Evolutionary conservation across 2,329 filamentous ascomycete genomes (phyloP).

Genomic region (Beauveria scarabaeidicola): DNA sequence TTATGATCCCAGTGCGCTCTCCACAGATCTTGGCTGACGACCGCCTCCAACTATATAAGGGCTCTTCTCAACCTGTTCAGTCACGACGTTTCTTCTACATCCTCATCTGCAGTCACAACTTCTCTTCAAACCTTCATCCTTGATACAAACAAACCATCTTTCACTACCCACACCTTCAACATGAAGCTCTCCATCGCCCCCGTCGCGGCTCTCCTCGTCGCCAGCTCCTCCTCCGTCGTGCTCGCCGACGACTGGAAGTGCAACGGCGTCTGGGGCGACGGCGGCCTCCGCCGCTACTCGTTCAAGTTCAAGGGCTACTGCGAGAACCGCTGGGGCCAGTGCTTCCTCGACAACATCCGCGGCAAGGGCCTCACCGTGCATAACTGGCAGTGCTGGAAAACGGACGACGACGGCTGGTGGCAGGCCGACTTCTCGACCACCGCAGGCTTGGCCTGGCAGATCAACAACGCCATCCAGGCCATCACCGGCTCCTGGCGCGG

Average conservation of each 20-base stretch:
- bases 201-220: neutral
- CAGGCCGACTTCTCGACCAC: neutral
- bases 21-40: too few species aligned
- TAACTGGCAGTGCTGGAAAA: neutral
- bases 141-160: too few species aligned
- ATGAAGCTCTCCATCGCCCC: neutral
- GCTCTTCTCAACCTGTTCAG: too few species aligned
- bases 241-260: neutral
- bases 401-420: neutral
- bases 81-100: too few species aligned
- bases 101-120: too few species aligned
- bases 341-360: neutral
- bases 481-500: neutral
- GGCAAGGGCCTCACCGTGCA: neutral
- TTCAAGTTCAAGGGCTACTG: neutral
- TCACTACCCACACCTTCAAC: neutral
- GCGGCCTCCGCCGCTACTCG: neutral
- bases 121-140: too few species aligned
- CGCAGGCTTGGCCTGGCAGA: neutral
- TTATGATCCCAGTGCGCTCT: too few species aligned
- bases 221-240: neutral
- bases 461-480: neutral
- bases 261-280: neutral
- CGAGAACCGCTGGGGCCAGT: neutral
- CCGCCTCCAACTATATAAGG: too few species aligned